Evolutionary conservation across 164 flowering plant genomes (phyloP).

Genomic region (Echeveria elegans): DNA sequence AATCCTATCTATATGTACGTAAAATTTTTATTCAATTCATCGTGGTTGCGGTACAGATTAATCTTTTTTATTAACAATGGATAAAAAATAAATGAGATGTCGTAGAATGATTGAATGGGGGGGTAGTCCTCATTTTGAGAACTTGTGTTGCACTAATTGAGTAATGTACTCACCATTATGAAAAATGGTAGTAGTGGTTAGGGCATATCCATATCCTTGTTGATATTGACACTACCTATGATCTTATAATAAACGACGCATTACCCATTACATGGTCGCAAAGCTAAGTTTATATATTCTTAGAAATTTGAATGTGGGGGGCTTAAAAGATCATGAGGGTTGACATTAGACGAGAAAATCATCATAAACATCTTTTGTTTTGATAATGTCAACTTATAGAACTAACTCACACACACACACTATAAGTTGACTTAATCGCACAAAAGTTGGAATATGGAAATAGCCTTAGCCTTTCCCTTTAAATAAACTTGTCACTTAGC

Average conservation of each 20-base stretch:
- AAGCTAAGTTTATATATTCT: not conserved
- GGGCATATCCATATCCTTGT: constrained; percentile 5
- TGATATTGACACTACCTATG: not conserved
- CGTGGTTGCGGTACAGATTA: not conserved
- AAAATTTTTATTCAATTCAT: not conserved
- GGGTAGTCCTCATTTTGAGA: not conserved
- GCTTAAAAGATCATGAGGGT: not conserved
- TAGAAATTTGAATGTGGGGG: not conserved
- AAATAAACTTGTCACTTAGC: not conserved
- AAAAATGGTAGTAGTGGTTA: not conserved
- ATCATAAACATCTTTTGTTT: not conserved
- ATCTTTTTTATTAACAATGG: not conserved
- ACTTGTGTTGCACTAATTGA: not conserved
- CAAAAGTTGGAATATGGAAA: not conserved
- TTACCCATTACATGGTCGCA: not conserved
- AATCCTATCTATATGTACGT: not conserved
- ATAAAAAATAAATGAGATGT: not conserved
- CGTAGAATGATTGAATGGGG: not conserved
- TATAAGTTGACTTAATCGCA: not conserved
- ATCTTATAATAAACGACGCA: not conserved
- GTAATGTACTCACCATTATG: not conserved
- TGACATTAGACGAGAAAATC: not conserved
- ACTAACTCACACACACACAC: not conserved
- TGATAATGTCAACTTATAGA: constrained; percentile 1
- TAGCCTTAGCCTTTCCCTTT: not conserved